These are phyloP conservation scores for Claviceps purpurea DNA, from an alignment of 2,329 filamentous ascomycete species.

Conservation along the genomic window DNA sequence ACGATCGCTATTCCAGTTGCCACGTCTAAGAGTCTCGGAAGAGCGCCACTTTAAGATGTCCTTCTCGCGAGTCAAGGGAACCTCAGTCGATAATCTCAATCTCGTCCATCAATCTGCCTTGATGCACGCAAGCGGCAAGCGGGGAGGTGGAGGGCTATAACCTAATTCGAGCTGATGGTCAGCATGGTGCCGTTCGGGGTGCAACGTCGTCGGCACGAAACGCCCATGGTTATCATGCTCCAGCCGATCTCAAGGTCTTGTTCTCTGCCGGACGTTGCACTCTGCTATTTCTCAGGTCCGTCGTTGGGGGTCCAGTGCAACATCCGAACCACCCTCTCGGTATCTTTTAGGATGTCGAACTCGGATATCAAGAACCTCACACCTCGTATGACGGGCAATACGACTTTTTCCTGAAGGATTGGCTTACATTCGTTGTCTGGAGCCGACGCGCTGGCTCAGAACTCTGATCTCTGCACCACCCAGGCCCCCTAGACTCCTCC, in stretches of 20 bases:
- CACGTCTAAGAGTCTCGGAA: neutral
- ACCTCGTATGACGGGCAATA: slow-evolving; percentile 3
- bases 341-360: neutral
- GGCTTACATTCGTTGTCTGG: neutral
- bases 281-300: neutral
- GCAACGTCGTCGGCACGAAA: slow-evolving; percentile 3
- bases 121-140: neutral
- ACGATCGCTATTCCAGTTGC: neutral
- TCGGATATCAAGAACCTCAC: neutral
- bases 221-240: neutral
- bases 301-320: slow-evolving; percentile 3
- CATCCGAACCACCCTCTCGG: slow-evolving; percentile 4
- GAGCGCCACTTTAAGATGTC: neutral
- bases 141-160: neutral
- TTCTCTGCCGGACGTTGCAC: neutral
- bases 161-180: neutral
- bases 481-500: neutral
- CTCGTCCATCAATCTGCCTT: neutral
- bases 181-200: neutral
- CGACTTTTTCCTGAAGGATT: neutral
- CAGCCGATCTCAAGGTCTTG: neutral
- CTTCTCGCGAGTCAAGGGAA: too few species aligned
- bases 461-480: neutral
- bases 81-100: too few species aligned
- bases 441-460: neutral